Base-by-base conservation (phyloP, 805 yeast species). In the Starmera caribaea region DNA sequence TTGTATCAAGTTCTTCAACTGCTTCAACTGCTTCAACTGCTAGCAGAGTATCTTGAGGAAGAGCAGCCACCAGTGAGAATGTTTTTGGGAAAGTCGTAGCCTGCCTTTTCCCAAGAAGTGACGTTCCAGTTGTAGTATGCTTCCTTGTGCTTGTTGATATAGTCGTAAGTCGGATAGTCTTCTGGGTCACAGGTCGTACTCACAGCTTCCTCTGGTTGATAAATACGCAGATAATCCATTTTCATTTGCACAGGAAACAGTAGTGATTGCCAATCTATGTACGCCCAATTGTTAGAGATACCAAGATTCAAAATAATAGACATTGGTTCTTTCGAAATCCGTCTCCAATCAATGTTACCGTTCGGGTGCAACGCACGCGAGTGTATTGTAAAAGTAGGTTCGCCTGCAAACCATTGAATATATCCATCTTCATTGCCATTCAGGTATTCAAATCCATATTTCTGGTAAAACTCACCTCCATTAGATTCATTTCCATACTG, bases 251-350 rank as follows among this genome's bases (percentile, higher is more conserved):
- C 74, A 3, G 97, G 97, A 74, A 90, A 90, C 36, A 63, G 62
- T 43, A 88, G 66, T 5, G 78, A 66, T 34, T 78, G 75, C 96
- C 96, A 90, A 62, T 87, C 90, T 45, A 90, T 89, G 59, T 84
- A 85, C 8, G 92, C 85, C 97, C 97, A 90, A 43, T 78, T 81
- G 53, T 79, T 82, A 12, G 97, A 89, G 39, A 90, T 65, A 68
- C 96, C 97, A 63, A 90, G 63, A 59, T 90, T 90, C 68, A 90
- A 54, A 47, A 90, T 63, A 44, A 90, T 72, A 2, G 95, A 72
- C 97, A 90, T 88, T 47, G 97, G 97, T 57, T 90, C 97, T 58
- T 82, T 80, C 16, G 92, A 70, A 28, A 90, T 74, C 46, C 74
- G 62, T 60, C 97, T 77, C 81, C 82, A 77, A 32, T 76, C 92